Evolutionary conservation across 495 filamentous ascomycete genomes (phyloP).

Genomic region (Mytilinidion resinicola): DNA sequence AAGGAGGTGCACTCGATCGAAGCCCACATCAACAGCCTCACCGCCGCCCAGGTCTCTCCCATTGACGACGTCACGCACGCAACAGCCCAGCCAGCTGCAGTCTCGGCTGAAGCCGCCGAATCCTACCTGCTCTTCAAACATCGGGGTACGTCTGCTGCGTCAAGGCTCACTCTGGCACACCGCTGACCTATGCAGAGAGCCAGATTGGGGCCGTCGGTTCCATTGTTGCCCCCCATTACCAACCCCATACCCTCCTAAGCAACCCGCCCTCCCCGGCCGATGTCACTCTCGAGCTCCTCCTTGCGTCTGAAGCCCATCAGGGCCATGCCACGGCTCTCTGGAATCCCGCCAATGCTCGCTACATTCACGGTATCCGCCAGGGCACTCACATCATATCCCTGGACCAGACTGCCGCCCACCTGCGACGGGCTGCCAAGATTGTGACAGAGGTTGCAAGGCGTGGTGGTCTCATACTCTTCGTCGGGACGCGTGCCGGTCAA

Average conservation of each 20-base stretch:
- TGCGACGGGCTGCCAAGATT: constrained; percentile 82
- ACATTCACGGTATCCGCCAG: constrained; percentile 87
- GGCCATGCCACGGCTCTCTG: constrained; percentile 88
- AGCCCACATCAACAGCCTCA: constrained; percentile 12
- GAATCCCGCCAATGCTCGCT: constrained; percentile 91
- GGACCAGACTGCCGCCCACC: constrained; percentile 76
- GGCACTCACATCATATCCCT: constrained; percentile 92
- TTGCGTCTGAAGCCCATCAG: constrained; percentile 85
- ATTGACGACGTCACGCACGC: constrained; percentile 11
- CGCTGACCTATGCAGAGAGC: constrained; percentile 31
- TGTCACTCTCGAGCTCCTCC: constrained; percentile 82
- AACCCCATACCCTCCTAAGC: constrained; percentile 57
- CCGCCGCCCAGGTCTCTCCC: background rate
- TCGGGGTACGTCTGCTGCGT: constrained; percentile 8
- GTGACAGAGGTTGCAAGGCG: constrained; percentile 78
- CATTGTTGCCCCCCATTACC: constrained; percentile 51
- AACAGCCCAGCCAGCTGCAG: background rate
- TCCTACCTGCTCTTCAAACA: constrained; percentile 26
- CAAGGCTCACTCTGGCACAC: background rate
- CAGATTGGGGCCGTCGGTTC: constrained; percentile 48
- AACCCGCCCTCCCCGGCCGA: constrained; percentile 71
- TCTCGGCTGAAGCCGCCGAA: constrained; percentile 13
- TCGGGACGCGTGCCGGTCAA: constrained; percentile 76
- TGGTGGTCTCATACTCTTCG: constrained; percentile 84
- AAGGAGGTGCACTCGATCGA: constrained; percentile 24